These are phyloP conservation scores for Cyberlindnera xishuangbannaensis DNA, from an alignment of 805 yeast species.

Conservation along the genomic window DNA sequence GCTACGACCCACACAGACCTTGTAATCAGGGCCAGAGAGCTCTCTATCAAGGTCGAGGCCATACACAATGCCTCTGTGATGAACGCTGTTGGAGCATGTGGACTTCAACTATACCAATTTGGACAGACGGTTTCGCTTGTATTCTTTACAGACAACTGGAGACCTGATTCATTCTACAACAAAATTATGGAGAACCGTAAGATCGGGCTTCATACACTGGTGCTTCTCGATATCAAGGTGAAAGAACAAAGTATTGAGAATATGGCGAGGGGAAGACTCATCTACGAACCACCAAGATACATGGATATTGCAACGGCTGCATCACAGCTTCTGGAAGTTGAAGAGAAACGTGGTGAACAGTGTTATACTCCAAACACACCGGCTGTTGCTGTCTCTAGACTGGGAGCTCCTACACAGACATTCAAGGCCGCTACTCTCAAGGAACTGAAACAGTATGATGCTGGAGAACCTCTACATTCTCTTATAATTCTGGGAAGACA, in stretches of 20 bases:
- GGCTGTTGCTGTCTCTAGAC: constrained; percentile 86
- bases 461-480: constrained; percentile 94
- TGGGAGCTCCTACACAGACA: constrained; percentile 79
- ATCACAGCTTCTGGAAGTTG: constrained; percentile 80
- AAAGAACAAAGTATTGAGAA: constrained; percentile 95
- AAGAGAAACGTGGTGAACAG: constrained; percentile 64
- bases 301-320: constrained; percentile 92
- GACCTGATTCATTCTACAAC: constrained; percentile 91
- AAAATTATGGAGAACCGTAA: constrained; percentile 84
- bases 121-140: constrained; percentile 98
- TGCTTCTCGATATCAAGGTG: constrained; percentile 87
- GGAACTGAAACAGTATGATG: constrained; percentile 74
- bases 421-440: constrained; percentile 81
- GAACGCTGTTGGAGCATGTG: constrained; percentile 99
- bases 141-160: constrained; percentile 92
- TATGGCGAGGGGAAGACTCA: constrained; percentile 85
- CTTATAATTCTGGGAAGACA: constrained; percentile 86
- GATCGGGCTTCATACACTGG: constrained; percentile 86
- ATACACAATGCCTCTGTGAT: constrained; percentile 95
- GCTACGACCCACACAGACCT: constrained; percentile 98
- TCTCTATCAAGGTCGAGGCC: constrained; percentile 69
- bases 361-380: constrained; percentile 88
- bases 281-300: constrained; percentile 95
- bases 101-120: constrained; percentile 87
- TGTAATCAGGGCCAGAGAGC: constrained; percentile 84